phyloP scores from a whole-genome alignment of 2,329 filamentous ascomycete species.

The Fusarium compactum region DNA sequence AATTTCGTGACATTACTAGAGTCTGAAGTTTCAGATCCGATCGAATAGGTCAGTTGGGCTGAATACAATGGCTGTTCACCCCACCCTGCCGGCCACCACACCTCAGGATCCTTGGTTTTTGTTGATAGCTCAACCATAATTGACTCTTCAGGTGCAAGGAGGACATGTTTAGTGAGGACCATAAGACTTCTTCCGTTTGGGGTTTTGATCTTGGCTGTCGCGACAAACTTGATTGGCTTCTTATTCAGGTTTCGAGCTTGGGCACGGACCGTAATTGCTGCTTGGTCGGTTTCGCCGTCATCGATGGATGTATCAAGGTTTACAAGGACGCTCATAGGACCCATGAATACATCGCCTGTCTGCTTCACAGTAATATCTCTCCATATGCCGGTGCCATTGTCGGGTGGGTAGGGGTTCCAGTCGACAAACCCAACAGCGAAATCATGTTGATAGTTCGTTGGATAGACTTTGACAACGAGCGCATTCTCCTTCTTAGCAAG shows the following conservation, averaged over 20 bases:
- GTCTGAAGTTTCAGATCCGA: not conserved
- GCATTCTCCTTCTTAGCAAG: not conserved
- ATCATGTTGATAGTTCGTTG: not conserved
- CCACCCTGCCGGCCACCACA: slow-evolving; percentile 4
- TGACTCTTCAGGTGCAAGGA: not conserved
- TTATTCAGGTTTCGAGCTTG: not conserved
- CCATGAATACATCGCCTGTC: not conserved
- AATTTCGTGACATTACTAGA: not conserved
- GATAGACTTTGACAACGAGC: not conserved
- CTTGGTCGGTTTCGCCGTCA: not conserved
- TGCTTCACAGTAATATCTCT: not conserved
- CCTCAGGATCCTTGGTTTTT: not conserved
- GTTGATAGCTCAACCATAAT: not conserved
- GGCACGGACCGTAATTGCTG: not conserved
- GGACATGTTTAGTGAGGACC: not conserved
- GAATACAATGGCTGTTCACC: not conserved
- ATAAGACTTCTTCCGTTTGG: not conserved
- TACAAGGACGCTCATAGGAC: not conserved
- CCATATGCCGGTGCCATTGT: not conserved
- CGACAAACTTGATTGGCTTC: not conserved
- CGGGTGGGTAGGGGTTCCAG: slow-evolving; percentile 4
- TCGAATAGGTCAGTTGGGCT: not conserved
- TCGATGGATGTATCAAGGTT: not conserved
- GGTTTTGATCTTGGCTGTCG: not conserved
- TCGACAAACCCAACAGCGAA: not conserved